These are phyloP conservation scores for Forsythia viridissima DNA, from an alignment of 257 asterid genomes.

Conservation along the genomic window DNA sequence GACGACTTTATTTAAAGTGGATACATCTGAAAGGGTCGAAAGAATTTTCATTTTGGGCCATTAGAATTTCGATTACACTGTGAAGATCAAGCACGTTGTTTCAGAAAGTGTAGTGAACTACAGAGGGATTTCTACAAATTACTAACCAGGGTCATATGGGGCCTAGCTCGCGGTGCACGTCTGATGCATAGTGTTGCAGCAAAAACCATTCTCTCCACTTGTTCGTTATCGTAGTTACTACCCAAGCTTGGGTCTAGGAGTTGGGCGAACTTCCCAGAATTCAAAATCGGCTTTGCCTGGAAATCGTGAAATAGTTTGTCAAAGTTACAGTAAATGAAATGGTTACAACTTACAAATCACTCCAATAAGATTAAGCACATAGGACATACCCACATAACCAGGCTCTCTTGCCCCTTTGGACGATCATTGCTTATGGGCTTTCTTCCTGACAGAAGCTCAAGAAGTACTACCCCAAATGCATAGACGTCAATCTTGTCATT, in stretches of 20 bases:
- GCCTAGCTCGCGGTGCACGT: slow-evolving; percentile 89
- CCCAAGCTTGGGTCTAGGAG: slow-evolving; percentile 73
- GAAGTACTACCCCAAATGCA: slow-evolving; percentile 95
- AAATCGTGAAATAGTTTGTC: not conserved
- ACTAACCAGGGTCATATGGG: slow-evolving; percentile 86
- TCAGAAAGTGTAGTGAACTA: no score
- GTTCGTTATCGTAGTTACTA: slow-evolving; percentile 53
- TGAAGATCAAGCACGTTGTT: not conserved
- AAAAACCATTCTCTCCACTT: slow-evolving; percentile 77
- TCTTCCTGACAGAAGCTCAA: slow-evolving; percentile 93
- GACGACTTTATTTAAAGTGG: not conserved
- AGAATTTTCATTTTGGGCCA: not conserved
- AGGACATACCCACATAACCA: slow-evolving; percentile 95
- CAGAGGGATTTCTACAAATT: not conserved
- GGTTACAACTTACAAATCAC: no score
- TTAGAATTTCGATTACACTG: not conserved
- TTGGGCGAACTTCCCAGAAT: slow-evolving; percentile 51
- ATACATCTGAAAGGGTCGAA: not conserved
- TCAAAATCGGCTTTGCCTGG: slow-evolving; percentile 85
- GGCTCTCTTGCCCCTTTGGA: slow-evolving; percentile 95
- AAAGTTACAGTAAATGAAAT: not conserved
- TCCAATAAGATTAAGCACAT: slow-evolving; percentile 7
- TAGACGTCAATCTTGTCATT: slow-evolving; percentile 89
- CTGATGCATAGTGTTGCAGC: slow-evolving; percentile 90
- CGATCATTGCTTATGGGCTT: slow-evolving; percentile 79